A percentile compares a stretch with the other conserved stretches of the same genome.
These are phyloP conservation scores for Rhizophlyctis rosea DNA, from an alignment of 192 early-diverging fungal species.

Conservation along the genomic window DNA sequence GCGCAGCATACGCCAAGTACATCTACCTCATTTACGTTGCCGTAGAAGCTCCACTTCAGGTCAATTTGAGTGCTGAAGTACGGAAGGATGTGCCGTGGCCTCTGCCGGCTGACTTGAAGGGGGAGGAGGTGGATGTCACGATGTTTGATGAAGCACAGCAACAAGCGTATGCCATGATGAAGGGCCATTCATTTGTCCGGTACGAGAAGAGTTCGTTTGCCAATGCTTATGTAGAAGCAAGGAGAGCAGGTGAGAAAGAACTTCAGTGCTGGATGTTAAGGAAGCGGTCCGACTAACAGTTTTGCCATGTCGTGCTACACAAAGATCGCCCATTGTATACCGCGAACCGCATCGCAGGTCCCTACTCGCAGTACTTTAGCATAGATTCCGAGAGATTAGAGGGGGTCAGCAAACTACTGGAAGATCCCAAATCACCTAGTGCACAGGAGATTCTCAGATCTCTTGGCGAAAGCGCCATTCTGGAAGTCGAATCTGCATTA, in stretches of 20 bases:
- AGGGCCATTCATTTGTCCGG: conserved; percentile 67
- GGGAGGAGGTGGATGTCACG: conserved; percentile 55
- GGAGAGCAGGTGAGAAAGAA: conserved; percentile 38
- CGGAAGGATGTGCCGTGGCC: conserved; percentile 72
- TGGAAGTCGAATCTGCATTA: not conserved
- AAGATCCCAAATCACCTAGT: not conserved
- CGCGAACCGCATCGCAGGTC: too few species aligned
- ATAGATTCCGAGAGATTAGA: too few species aligned
- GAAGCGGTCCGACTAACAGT: not conserved
- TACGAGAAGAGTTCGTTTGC: conserved; percentile 63
- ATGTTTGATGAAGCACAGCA: conserved; percentile 82
- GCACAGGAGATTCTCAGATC: not conserved
- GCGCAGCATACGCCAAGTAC: conserved; percentile 38
- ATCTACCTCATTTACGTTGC: conserved; percentile 78
- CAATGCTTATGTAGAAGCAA: conserved; percentile 43
- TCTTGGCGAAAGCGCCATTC: not conserved
- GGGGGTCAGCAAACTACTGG: too few species aligned
- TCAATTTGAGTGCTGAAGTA: conserved; percentile 71
- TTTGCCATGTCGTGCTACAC: too few species aligned
- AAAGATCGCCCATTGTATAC: too few species aligned
- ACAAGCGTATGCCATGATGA: conserved; percentile 71
- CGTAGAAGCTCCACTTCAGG: conserved; percentile 59
- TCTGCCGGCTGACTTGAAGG: too few species aligned
- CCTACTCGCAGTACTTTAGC: too few species aligned
- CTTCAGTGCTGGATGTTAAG: not conserved